These are phyloP conservation scores for Phylloporus sp. DNA, from an alignment of 768 basidiomycete genomes.

Conservation along the genomic window DNA sequence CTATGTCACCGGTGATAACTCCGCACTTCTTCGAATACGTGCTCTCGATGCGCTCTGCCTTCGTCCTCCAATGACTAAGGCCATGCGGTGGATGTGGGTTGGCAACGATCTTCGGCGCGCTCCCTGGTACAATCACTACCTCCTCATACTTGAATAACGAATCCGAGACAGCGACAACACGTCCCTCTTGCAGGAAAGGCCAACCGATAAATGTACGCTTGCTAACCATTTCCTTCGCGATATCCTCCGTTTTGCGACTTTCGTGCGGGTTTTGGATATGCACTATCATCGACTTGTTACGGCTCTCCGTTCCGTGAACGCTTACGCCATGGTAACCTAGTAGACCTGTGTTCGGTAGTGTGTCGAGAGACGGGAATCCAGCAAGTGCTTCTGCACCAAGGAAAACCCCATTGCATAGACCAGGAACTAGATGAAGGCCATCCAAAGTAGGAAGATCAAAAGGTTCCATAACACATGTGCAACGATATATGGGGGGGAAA, in stretches of 20 bases:
- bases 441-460: constrained; percentile 86
- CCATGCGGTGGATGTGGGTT: constrained; percentile 72
- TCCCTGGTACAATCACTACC: constrained; percentile 48
- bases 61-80: constrained; percentile 71
- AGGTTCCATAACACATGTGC: constrained; percentile 72
- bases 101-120: constrained; percentile 52
- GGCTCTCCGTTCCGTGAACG: constrained; percentile 85
- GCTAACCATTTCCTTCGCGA: constrained; percentile 75
- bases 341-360: constrained; percentile 71
- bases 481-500: constrained; percentile 84
- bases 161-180: constrained; percentile 85
- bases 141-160: constrained; percentile 83
- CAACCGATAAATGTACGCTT: constrained; percentile 78
- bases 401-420: constrained; percentile 84
- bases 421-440: constrained; percentile 81
- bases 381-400: constrained; percentile 85
- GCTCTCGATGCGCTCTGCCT: constrained; percentile 78
- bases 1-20: constrained; percentile 77
- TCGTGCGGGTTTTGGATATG: constrained; percentile 78
- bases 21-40: constrained; percentile 87
- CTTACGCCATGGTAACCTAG: constrained; percentile 89
- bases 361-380: constrained; percentile 94
- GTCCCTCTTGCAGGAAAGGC: constrained; percentile 94
- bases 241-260: constrained; percentile 58
- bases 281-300: constrained; percentile 92